Evolutionary conservation across 805 yeast genomes (phyloP).

Genomic region (Metschnikowia kunwiensis): DNA sequence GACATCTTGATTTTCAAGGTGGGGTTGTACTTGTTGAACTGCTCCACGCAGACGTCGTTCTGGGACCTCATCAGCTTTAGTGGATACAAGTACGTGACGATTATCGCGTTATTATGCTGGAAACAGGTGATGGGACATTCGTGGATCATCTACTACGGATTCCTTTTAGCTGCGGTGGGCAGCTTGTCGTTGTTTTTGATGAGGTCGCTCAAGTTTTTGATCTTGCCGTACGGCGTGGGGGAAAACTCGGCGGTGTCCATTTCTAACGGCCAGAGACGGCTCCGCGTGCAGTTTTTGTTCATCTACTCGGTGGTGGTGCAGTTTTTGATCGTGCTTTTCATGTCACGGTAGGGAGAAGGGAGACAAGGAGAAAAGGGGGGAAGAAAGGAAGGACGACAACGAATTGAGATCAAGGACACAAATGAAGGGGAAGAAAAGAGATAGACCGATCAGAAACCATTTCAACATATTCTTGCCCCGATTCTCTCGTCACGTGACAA

Average conservation of each 20-base stretch:
- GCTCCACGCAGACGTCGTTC: slow-evolving; percentile 55
- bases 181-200: slow-evolving; percentile 59
- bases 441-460: not conserved
- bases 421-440: not conserved
- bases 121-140: slow-evolving; percentile 43
- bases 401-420: not conserved
- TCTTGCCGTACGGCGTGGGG: slow-evolving; percentile 49
- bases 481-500: no score
- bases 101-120: slow-evolving; percentile 53
- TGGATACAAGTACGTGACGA: slow-evolving; percentile 91
- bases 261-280: slow-evolving; percentile 65
- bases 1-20: slow-evolving; percentile 75
- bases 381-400: not conserved
- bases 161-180: slow-evolving; percentile 32
- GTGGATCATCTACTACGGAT: slow-evolving; percentile 35
- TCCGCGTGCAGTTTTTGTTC: slow-evolving; percentile 83
- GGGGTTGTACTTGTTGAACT: slow-evolving; percentile 76
- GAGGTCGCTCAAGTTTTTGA: slow-evolving; percentile 66
- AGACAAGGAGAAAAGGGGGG: not conserved
- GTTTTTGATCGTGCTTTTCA: slow-evolving; percentile 68
- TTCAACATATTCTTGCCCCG: no score
- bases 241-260: slow-evolving; percentile 53
- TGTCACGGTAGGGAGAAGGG: slow-evolving; percentile 30
- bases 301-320: slow-evolving; percentile 82
- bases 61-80: slow-evolving; percentile 87